Conservation (phyloP, 2,329 filamentous ascomycete genomes). For the Mariannaea sp. region DNA sequence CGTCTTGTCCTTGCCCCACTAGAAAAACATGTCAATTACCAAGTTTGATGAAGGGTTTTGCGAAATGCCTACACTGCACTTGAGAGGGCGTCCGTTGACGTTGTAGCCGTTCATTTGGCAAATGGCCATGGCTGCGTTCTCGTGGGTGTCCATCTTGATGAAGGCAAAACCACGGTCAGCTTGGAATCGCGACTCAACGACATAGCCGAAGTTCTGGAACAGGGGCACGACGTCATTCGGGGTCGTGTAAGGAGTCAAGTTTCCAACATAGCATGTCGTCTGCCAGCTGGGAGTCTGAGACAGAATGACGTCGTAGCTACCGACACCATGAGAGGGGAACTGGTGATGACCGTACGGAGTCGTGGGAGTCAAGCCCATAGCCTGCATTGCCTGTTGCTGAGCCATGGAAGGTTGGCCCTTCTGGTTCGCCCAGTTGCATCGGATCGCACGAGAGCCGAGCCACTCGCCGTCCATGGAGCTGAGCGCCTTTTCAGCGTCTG, state of each 20-base stretch:
- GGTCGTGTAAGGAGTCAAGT: constrained; percentile 95
- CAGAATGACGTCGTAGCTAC: constrained; percentile 97
- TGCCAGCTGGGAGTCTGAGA: constrained; percentile 97
- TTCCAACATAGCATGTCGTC: constrained; percentile 97
- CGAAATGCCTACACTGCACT: constrained; percentile 86
- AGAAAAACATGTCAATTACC: constrained; percentile 32
- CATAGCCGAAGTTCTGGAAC: constrained; percentile 98
- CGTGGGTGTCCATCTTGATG: constrained; percentile 98
- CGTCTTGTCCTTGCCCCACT: constrained; percentile 99
- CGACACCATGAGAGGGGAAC: constrained; percentile 94
- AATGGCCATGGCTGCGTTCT: constrained; percentile 97
- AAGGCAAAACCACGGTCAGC: constrained; percentile 97
- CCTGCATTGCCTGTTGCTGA: constrained; percentile 94
- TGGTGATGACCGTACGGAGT: constrained; percentile 97
- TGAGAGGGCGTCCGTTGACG: constrained; percentile 93
- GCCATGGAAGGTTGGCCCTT: constrained; percentile 99
- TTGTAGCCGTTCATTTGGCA: constrained; percentile 98
- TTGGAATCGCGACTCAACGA: constrained; percentile 97
- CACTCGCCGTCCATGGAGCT: constrained; percentile 99
- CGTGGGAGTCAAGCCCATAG: constrained; percentile 97
- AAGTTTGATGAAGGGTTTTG: neutral
- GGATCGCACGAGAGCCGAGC: constrained; percentile 96
- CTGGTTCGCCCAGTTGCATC: constrained; percentile 99
- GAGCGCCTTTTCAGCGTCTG: constrained; percentile 92
- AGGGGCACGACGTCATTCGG: constrained; percentile 96